Conservation (phyloP, 148 eudicot genomes). For the Diospyros kaki region DNA sequence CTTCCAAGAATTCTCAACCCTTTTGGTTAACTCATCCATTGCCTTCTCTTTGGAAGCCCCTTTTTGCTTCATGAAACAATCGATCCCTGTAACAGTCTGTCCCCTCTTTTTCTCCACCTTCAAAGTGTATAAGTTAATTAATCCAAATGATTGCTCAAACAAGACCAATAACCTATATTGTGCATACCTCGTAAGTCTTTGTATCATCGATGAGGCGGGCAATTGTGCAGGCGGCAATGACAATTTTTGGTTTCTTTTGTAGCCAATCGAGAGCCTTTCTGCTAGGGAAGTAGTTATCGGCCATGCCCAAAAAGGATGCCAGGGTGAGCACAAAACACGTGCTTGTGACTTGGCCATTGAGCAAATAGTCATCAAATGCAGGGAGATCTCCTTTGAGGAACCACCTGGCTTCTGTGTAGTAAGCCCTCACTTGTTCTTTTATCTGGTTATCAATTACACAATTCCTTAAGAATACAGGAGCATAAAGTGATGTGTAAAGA, state of each 20-base stretch:
- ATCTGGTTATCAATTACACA: no score
- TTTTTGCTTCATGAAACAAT: not conserved
- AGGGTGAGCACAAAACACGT: not conserved
- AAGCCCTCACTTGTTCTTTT: no score
- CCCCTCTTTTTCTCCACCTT: not conserved
- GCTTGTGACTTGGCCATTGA: no score
- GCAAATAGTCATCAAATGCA: no score
- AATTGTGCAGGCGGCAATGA: not conserved
- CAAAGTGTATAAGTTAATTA: not conserved
- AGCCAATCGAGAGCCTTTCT: not conserved
- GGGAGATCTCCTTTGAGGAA: no score
- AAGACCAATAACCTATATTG: not conserved
- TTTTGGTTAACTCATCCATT: not conserved
- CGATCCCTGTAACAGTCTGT: not conserved
- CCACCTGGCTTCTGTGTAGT: no score
- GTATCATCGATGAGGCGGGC: not conserved
- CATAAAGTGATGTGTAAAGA: no score
- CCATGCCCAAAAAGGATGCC: not conserved
- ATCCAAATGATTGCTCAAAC: not conserved
- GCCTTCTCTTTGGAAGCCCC: not conserved
- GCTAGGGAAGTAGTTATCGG: not conserved
- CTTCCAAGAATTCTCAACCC: not conserved
- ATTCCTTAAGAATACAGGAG: no score
- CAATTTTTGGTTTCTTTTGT: not conserved
- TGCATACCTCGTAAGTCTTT: not conserved